phyloP scores from a whole-genome alignment of 2,329 filamentous ascomycete genomes.

The Aureobasidium sp. region DNA sequence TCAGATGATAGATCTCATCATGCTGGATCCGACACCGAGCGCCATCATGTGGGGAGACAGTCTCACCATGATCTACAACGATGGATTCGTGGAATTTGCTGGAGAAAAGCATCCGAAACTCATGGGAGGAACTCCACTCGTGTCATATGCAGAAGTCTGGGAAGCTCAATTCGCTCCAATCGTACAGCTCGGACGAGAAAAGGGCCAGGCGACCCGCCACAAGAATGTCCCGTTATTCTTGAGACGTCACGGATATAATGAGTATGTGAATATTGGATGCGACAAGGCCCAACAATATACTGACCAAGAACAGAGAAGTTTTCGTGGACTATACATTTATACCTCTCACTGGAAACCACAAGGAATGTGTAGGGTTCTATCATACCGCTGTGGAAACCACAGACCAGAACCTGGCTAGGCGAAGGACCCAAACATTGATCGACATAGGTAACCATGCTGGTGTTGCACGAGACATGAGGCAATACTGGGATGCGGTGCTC shows the following conservation, averaged over 20 bases:
- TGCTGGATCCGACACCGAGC: constrained; percentile 26
- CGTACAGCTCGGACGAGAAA: constrained; percentile 19
- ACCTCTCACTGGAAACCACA: constrained; percentile 11
- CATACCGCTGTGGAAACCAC: constrained; percentile 15
- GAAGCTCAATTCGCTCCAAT: constrained; percentile 8
- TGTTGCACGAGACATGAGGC: neutral
- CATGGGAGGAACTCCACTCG: constrained; percentile 17
- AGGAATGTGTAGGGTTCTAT: constrained; percentile 8
- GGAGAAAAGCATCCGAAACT: constrained; percentile 23
- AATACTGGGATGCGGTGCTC: constrained; percentile 12
- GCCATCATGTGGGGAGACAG: constrained; percentile 27
- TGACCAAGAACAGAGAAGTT: constrained; percentile 1
- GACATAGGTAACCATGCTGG: constrained; percentile 7
- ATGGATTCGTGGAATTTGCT: constrained; percentile 28
- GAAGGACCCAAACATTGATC: constrained; percentile 12
- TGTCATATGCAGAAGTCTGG: constrained; percentile 10
- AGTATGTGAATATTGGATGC: neutral
- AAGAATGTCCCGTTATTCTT: constrained; percentile 15
- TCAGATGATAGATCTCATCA: constrained; percentile 22
- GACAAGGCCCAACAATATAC: neutral
- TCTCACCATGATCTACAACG: constrained; percentile 32
- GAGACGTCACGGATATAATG: constrained; percentile 15
- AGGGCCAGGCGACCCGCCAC: constrained; percentile 17
- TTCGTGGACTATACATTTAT: constrained; percentile 17
- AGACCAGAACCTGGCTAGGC: neutral